Conservation (phyloP, 768 basidiomycete genomes). For the Heimioporus sp. region DNA sequence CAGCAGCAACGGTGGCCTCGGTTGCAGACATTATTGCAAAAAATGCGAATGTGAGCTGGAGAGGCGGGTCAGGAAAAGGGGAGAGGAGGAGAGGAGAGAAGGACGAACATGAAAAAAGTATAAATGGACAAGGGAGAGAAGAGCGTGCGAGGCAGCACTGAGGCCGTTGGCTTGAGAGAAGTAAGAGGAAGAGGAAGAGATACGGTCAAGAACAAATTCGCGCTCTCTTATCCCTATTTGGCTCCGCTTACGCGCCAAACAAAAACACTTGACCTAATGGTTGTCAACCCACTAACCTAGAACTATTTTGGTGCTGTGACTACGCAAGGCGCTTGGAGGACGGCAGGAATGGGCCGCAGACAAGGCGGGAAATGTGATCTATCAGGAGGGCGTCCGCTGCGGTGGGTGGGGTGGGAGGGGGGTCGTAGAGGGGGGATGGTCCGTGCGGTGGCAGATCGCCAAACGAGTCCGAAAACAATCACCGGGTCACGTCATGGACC, state of each 20-base stretch:
- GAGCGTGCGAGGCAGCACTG: conserved; percentile 55
- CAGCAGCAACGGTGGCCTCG: conserved; percentile 48
- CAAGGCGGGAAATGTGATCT: no score
- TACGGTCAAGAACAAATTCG: conserved; percentile 34
- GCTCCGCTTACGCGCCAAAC: conserved; percentile 40
- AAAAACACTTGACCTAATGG: conserved; percentile 36
- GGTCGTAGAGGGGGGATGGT: conserved; percentile 5
- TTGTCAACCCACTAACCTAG: conserved; percentile 10
- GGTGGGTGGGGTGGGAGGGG: not conserved
- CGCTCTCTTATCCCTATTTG: conserved; percentile 42
- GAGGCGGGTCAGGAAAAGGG: conserved; percentile 6
- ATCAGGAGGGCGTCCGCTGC: not conserved
- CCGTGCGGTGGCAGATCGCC: conserved; percentile 32
- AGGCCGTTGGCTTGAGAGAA: conserved; percentile 53
- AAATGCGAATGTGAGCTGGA: conserved; percentile 54
- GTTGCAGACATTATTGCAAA: conserved; percentile 82
- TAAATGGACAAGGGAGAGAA: conserved; percentile 57
- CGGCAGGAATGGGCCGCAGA: not conserved
- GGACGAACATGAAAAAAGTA: conserved; percentile 49
- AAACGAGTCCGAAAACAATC: conserved; percentile 13
- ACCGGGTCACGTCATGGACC: conserved; percentile 34
- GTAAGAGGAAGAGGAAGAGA: conserved; percentile 56
- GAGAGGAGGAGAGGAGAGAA: conserved; percentile 4
- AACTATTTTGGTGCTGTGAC: conserved; percentile 4
- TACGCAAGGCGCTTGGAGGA: conserved; percentile 6